phyloP scores from a whole-genome alignment of 257 asterid genomes.

The Solanum corneliomulleri region DNA sequence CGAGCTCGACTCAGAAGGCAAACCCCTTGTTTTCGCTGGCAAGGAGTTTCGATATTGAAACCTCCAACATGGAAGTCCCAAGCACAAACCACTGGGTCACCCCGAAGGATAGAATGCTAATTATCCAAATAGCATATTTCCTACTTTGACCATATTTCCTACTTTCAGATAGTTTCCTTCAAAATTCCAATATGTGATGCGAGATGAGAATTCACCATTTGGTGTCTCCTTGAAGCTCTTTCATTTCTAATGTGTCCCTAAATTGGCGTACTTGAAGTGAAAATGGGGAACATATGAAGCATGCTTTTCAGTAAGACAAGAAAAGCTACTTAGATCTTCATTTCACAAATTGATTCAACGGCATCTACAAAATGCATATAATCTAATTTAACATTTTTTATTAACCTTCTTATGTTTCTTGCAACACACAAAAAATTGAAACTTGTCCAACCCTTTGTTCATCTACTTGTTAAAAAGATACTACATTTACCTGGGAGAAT shows the following conservation, averaged over 20 bases:
- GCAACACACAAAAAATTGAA: not conserved
- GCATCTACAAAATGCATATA: not conserved
- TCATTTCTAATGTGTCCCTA: not conserved
- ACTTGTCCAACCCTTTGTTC: not conserved
- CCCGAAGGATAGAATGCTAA: not conserved
- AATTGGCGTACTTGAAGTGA: not conserved
- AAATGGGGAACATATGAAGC: not conserved
- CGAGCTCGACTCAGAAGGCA: too few species aligned
- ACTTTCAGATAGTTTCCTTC: not conserved
- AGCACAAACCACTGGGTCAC: too few species aligned
- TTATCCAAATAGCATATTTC: not conserved
- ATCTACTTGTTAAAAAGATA: not conserved
- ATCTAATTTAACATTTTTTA: not conserved
- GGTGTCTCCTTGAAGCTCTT: not conserved
- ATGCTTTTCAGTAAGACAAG: not conserved
- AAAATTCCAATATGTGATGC: not conserved
- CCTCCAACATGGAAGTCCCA: too few species aligned
- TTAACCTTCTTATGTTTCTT: not conserved
- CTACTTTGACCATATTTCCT: not conserved
- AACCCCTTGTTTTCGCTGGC: too few species aligned
- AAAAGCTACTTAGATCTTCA: not conserved
- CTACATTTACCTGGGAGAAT: not conserved
- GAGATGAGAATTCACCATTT: not conserved
- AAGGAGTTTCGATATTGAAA: too few species aligned
- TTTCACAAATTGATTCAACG: not conserved